Percentiles rank a stretch among this genome's conserved stretches.
phyloP scores from a whole-genome alignment of 1,139 yeast genomes.

The Candida pseudocylindracea region DNA sequence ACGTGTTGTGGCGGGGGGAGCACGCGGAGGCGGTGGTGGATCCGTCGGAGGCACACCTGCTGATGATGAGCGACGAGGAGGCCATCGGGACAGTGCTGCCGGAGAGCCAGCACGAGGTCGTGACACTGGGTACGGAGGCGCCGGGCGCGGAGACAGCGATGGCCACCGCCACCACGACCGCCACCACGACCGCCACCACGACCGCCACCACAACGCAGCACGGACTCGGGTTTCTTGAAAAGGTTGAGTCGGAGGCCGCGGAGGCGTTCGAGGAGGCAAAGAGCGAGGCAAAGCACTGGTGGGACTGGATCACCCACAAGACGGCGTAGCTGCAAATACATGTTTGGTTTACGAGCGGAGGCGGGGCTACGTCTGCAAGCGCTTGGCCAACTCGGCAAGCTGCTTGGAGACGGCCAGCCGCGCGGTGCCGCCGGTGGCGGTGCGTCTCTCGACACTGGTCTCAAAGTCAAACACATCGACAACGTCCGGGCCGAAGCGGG shows the following conservation, averaged over 20 bases:
- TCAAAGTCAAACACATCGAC: conserved; percentile 74
- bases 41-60: no score
- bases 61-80: no score
- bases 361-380: conserved; percentile 1
- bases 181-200: no score
- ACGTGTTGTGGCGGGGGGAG: conserved; percentile 14
- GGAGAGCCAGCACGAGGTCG: no score
- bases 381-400: conserved; percentile 11
- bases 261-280: not conserved
- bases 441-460: conserved; percentile 86
- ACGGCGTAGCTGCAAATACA: not conserved
- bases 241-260: not conserved
- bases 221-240: no score
- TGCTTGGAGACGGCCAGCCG: conserved; percentile 71
- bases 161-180: no score
- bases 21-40: no score
- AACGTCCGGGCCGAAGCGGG: conserved; percentile 65
- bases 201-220: no score
- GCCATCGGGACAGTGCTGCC: no score
- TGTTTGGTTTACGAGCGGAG: no score
- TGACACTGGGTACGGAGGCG: no score
- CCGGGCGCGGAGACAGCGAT: no score
- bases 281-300: not conserved
- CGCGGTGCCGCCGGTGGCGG: conserved; percentile 95
- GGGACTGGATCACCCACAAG: not conserved